Conservation (phyloP, 331 rosid genomes). For the Quercus phellos region DNA sequence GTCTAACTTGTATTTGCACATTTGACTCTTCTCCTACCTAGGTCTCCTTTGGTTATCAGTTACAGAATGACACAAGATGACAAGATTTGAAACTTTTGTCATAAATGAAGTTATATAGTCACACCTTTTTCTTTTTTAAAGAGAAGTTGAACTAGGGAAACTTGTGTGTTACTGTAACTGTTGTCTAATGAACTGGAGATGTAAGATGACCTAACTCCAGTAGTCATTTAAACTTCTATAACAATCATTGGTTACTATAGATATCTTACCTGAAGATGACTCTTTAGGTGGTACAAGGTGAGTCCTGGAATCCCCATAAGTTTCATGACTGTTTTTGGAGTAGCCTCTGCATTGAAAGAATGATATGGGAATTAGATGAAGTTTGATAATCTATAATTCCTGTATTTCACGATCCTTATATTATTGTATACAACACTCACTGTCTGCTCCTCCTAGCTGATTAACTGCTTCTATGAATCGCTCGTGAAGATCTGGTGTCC, state of each 20-base stretch:
- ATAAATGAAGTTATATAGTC: background rate
- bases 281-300: conserved; percentile 86
- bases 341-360: conserved; percentile 73
- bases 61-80: background rate
- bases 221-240: background rate
- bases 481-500: conserved; percentile 94
- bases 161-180: conserved; percentile 5
- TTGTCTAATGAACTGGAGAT: conserved; percentile 1
- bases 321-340: conserved; percentile 97
- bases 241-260: background rate
- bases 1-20: background rate
- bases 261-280: conserved; percentile 88
- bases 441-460: conserved; percentile 92
- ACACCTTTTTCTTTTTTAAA: background rate
- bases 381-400: conserved; percentile 5
- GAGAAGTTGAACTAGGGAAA: background rate
- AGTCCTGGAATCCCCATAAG: conserved; percentile 96
- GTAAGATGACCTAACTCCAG: background rate
- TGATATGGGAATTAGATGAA: conserved; percentile 16
- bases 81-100: background rate
- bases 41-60: background rate
- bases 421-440: conserved; percentile 44
- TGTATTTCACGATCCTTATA: background rate
- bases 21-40: background rate
- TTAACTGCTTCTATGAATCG: conserved; percentile 87